Base-by-base conservation (phyloP, 805 yeast genomes). In the Wickerhamiella allomyrinae region DNA sequence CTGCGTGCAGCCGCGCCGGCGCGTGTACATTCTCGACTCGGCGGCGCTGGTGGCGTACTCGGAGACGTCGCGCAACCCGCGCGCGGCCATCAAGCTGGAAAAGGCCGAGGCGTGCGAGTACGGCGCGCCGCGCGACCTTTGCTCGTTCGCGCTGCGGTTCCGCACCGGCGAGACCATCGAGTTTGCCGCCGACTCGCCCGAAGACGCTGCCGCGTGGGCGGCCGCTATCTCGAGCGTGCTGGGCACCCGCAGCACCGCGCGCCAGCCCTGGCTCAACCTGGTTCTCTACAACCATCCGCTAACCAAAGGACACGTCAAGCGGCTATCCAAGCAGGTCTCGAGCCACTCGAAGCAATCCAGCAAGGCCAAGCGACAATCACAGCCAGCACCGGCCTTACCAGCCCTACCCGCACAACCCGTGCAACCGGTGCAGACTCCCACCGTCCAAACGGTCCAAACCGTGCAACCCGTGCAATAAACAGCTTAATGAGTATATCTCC, bases 11-110 rank as follows among this genome's bases (percentile, higher is more conserved):
- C 19, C 39, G 2, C 74, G 81, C 50, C 73, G 80, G 49, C 69
- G 96, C 44, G 83, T 61, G 61, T 85, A 79, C 63, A 77, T 72
- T 49, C 65, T 87, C n/a, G 65, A 71, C 37, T 94, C 89, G 0
- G 70, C 76, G 7, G 73, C 76, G 27, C 63, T 87, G 50, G 67
- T 77, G 41, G 95, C 95, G 0, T 83, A 79, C 55, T 78, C 82
- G 50, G 91, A 79, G 49, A 65, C 65, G 22, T 66, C 79, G 2
- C 74, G 65, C 58, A 79, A 77, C 54, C 73, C 89, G 1, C 68
- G 85, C 45, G 83, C 91, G 20, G 74, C 74, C 49, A 79, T 86
- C 51, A 85, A 85, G 57, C 63, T 85, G 52, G 65, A 75, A 39
- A 82, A 80, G 58, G 82, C 81, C 3, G 68, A 68, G 20, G 71